Base-by-base conservation (phyloP, 495 filamentous ascomycete genomes). In the Neurospora sp. region DNA sequence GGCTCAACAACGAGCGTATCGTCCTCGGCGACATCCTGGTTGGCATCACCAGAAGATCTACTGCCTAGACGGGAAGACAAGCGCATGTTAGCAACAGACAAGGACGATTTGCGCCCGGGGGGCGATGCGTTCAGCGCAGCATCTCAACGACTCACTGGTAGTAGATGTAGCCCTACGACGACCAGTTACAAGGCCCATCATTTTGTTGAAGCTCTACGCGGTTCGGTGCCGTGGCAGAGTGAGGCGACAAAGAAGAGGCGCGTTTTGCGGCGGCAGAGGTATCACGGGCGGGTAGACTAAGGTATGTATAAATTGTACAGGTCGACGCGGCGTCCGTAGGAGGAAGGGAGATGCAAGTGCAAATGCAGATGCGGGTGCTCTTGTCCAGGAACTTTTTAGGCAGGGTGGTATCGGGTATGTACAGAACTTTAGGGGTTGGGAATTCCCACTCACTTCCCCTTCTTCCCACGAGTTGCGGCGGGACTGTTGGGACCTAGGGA, bases 1-100 rank as follows among this genome's bases (percentile, higher is more conserved):
- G 91, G 85, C 82, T 94, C 93, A 72, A 95, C 91, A 46, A 92
- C 84, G 54, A 82, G 84, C 70, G 88, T 91, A 80, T 96, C 94
- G 80, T 96, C 93, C 69, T 96, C 90, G 70, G 78, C 84, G 2
- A 39, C 20, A 11, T 82, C 81, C 31, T 74, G 76, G 27, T 77
- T 79, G 39, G 74, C 80, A 39, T 81, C 86, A 62, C 76, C 79
- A 14, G 86, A 88, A 46, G 85, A 85, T 74, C 80, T 82, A 73
- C 85, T 88, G 78, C 86, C 86, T 88, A 71, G 42, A 73, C 27
- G 46, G 18, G 9, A 60, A 72, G 35, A 27, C 10, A 62, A 37
- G 31, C 54, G 8, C 16, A 38, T 14, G 74, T 79, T 75, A 80
- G 77, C 74, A 73, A 16, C 9, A 35, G 41, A 14, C 40, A 42